Conservation (phyloP, 192 early-diverging fungal genomes). For the Cetraspora pellucida region DNA sequence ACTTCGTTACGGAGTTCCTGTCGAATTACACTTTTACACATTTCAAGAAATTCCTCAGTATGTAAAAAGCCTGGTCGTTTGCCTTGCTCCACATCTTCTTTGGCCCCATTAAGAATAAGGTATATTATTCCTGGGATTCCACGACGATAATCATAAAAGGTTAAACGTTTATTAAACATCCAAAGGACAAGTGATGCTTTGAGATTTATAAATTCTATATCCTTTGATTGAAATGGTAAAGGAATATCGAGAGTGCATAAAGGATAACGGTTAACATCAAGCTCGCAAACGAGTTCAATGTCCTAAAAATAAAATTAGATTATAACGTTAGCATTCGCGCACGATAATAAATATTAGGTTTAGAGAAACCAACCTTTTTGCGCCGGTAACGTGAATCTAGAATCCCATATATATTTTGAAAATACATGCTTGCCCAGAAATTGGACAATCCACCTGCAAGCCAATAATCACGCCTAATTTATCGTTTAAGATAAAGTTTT, state of each 20-base stretch:
- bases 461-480: constrained; percentile 84
- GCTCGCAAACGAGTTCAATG: constrained; percentile 74
- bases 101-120: constrained; percentile 75
- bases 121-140: constrained; percentile 78
- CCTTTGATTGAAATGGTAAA: constrained; percentile 56
- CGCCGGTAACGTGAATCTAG: constrained; percentile 88
- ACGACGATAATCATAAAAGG: constrained; percentile 71
- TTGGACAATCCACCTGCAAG: constrained; percentile 80
- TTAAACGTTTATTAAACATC: constrained; percentile 88
- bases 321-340: not conserved
- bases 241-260: constrained; percentile 69
- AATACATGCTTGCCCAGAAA: constrained; percentile 72
- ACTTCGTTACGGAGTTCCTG: constrained; percentile 60
- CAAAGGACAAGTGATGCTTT: constrained; percentile 89
- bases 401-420: constrained; percentile 80
- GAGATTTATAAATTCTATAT: constrained; percentile 74
- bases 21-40: constrained; percentile 86
- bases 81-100: constrained; percentile 70
- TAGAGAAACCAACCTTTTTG: constrained; percentile 54
- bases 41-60: constrained; percentile 74
- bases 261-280: constrained; percentile 88
- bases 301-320: constrained; percentile 56
- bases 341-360: not conserved
- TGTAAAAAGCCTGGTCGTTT: constrained; percentile 40
- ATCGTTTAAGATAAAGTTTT: not conserved